A percentile compares a stretch with the other conserved stretches of the same genome.
Conservation (phyloP, 495 filamentous ascomycete species). For the Penicillium crystallinum region DNA sequence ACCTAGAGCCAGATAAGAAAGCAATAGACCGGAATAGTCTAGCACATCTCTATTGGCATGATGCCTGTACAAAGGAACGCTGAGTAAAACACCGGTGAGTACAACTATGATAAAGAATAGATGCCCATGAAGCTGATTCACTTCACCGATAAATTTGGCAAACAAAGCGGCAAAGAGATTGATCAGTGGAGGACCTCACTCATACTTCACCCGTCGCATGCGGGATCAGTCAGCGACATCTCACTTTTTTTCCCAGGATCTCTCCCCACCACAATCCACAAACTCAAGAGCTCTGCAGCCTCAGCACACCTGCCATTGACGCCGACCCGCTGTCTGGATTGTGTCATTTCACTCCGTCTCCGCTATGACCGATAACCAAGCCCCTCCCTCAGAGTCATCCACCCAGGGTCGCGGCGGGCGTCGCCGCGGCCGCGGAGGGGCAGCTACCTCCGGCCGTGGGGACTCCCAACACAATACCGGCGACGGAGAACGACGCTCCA, state of each 20-base stretch:
- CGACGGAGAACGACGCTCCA: constrained; percentile 22
- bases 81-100: too few relatives aligned
- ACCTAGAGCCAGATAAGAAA: too few relatives aligned
- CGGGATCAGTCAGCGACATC: constrained; percentile 26
- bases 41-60: too few relatives aligned
- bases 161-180: not conserved
- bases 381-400: constrained; percentile 26
- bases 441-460: constrained; percentile 21
- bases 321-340: not conserved
- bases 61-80: too few relatives aligned
- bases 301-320: constrained; percentile 10
- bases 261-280: constrained; percentile 16
- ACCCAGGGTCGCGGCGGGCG: constrained; percentile 35
- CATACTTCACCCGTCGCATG: not conserved
- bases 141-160: not conserved
- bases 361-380: constrained; percentile 36
- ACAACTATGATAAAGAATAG: too few relatives aligned
- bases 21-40: too few relatives aligned
- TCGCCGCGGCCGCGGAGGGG: constrained; percentile 39
- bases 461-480: constrained; percentile 18
- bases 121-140: too few relatives aligned
- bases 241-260: constrained; percentile 12
- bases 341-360: constrained; percentile 1
- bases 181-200: not conserved
- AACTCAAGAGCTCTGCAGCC: constrained; percentile 11